Evolutionary conservation across 768 basidiomycete genomes (phyloP), one percentile per base, ranked within the genome.

Genomic region (Solioccasus polychromus): DNA sequence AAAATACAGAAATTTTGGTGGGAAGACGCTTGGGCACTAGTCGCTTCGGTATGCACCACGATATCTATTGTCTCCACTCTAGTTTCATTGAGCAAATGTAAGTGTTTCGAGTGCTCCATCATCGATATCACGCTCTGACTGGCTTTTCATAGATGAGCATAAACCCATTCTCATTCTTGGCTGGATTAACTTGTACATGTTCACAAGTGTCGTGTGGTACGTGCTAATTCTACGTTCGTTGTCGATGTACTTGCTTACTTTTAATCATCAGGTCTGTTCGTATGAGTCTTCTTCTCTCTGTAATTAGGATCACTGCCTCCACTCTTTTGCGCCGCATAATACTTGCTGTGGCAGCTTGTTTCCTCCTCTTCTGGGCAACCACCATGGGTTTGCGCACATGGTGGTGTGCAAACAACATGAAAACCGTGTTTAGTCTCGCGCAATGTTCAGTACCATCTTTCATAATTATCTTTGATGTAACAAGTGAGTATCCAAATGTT

Each of bases 21-120:
- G 57, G 59, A 61, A 44, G 58, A 59, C 32, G 12, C 30, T 2
- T 62, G 57, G 56, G 52, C 60, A 17, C 48, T 39, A 3, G 17
- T 55, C 18, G 53, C 52, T 22, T 17, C 25, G 2, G 15, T 50
- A 17, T 54, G 26, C 19, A 23, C 36, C 1, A 8, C 38, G 8
- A 15, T 29, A 24, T 45, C 37, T n/a, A 24, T 48, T 11, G 4
- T 35, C 9, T 35, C 32, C 22, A 10, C 28, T 8, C 17, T 47
- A 5, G 9, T 30, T 8, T 7, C 29, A 4, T 35, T 6, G 0
- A 11, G 2, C 3, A 34, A 34, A 26, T 23, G 55, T 24, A 36
- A 52, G 50, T 35, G 9, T 40, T 42, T 28, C 15, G 5, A 17
- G n/a, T 28, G n/a, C n/a, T 10, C 15, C 14, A 15, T 2, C 7